Evolutionary conservation across 2,329 filamentous ascomycete species (phyloP), one percentile per base, ranked within the genome.

Genomic region (Leptosphaerulina australis): DNA sequence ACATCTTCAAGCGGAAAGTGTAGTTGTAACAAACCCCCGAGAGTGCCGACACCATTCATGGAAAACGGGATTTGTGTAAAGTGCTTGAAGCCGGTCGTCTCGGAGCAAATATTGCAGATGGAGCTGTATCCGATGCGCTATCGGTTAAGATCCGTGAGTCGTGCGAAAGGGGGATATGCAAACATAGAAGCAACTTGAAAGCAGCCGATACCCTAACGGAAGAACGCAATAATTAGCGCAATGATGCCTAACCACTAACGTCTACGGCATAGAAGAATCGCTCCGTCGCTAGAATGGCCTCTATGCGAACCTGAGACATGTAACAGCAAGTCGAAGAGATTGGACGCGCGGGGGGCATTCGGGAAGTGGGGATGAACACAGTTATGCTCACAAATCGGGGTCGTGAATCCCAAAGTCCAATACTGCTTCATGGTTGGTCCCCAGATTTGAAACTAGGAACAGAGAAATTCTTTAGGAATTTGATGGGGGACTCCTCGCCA

Each of bases 351-450:
- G 38, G 26, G 48, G 31, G 35, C 18, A 12, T 33, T 11, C 43
- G 41, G 41, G 9, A 43, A 46, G 41, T 51, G 48, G 48, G 12
- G 25, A 41, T 11, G 6, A 35, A 25, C 8, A 26, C 21, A 41
- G 5, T 31, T 21, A 44, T 33, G 48, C 31, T 40, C 31, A 21
- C 48, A 37, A 40, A 51, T 40, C 35, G 40, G 24, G 36, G 25
- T 45, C 30, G n/a, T 14, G 26, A 12, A 18, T n/a, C 36, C n/a
- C 8, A 20, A n/a, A 29, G 3, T 10, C 9, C 18, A 40, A 31
- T 8, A 15, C 35, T 35, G 14, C 22, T 40, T 22, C 40, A 39
- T 39, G 47, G 39, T 30, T 50, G 24, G 46, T 31, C 41, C 40
- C 20, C 11, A 37, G 21, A 17, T 14, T 8, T 25, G 48, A 43